Evolutionary conservation across 2,329 filamentous ascomycete genomes (phyloP).

Genomic region (Scedosporium boydii): DNA sequence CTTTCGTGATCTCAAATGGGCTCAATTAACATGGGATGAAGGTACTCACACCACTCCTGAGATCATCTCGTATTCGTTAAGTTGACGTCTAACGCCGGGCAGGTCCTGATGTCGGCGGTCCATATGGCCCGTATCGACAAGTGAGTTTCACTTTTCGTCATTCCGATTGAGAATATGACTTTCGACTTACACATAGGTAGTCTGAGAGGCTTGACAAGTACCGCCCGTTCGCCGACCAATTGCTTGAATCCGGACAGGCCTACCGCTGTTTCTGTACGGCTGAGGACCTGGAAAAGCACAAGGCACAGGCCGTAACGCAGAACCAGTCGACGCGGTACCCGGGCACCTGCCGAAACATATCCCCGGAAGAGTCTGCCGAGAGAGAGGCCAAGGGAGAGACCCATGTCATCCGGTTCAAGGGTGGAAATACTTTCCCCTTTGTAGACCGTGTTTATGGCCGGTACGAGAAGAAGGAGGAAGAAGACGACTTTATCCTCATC

Average conservation of each 20-base stretch:
- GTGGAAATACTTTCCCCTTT: conserved; percentile 21
- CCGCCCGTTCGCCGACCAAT: conserved; percentile 54
- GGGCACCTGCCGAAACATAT: conserved; percentile 61
- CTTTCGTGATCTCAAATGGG: conserved; percentile 76
- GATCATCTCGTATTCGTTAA: not conserved
- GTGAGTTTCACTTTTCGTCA: conserved; percentile 29
- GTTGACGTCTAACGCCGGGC: not conserved
- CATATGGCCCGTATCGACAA: conserved; percentile 78
- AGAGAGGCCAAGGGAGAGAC: conserved; percentile 59
- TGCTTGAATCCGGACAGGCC: conserved; percentile 63
- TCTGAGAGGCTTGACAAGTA: conserved; percentile 74
- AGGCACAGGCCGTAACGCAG: conserved; percentile 48
- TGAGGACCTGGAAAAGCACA: conserved; percentile 59
- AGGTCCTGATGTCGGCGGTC: conserved; percentile 74
- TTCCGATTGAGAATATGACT: not conserved
- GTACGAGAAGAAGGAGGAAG: conserved; percentile 42
- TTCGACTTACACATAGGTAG: conserved; percentile 27
- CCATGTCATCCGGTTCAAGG: conserved; percentile 70
- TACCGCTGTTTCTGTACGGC: conserved; percentile 90
- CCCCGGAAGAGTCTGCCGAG: conserved; percentile 57
- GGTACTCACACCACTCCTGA: conserved; percentile 31
- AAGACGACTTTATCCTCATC: conserved; percentile 80
- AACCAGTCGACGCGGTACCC: conserved; percentile 38
- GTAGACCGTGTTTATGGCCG: conserved; percentile 70
- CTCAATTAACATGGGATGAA: conserved; percentile 88